Percentiles rank a stretch among this genome's conserved stretches.
Conservation (phyloP, 2,329 filamentous ascomycete species). For the Drechslerella stenobrocha region DNA sequence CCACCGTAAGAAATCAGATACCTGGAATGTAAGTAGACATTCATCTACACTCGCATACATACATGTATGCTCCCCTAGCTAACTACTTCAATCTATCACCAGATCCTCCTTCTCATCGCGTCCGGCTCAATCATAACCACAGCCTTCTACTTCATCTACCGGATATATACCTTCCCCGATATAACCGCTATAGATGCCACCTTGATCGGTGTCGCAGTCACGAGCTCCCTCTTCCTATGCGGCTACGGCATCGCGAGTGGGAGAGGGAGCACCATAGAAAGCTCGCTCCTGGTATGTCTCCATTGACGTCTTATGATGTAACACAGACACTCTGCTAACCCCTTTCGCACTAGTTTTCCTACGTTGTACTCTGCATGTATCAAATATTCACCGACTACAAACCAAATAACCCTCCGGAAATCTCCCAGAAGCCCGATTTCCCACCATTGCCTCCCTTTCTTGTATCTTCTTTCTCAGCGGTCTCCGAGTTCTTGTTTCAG, state of each 20-base stretch:
- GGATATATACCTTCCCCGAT: conserved; percentile 88
- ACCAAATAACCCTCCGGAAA: conserved; percentile 67
- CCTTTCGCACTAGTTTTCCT: conserved; percentile 68
- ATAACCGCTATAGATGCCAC: conserved; percentile 90
- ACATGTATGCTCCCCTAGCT: conserved; percentile 32
- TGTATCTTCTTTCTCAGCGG: conserved; percentile 95
- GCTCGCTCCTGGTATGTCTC: conserved; percentile 68
- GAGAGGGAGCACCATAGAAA: conserved; percentile 91
- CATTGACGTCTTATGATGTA: conserved; percentile 13
- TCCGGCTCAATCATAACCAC: conserved; percentile 91
- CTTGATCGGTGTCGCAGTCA: conserved; percentile 88
- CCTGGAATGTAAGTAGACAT: conserved; percentile 77
- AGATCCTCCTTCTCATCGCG: conserved; percentile 85
- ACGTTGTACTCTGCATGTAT: conserved; percentile 97
- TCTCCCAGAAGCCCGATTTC: conserved; percentile 75
- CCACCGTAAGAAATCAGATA: conserved; percentile 79
- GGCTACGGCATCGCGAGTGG: conserved; percentile 93
- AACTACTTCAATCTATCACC: conserved; percentile 36
- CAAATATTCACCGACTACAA: conserved; percentile 99
- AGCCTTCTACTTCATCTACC: conserved; percentile 93
- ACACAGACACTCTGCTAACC: conserved; percentile 49
- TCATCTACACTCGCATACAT: conserved; percentile 29
- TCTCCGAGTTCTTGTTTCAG: conserved; percentile 65
- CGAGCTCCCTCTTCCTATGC: conserved; percentile 87
- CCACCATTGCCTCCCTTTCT: conserved; percentile 96